Percentiles rank a stretch among this genome's conserved stretches.
phyloP scores from a whole-genome alignment of 805 yeast genomes.

The Candida nemodendra region DNA sequence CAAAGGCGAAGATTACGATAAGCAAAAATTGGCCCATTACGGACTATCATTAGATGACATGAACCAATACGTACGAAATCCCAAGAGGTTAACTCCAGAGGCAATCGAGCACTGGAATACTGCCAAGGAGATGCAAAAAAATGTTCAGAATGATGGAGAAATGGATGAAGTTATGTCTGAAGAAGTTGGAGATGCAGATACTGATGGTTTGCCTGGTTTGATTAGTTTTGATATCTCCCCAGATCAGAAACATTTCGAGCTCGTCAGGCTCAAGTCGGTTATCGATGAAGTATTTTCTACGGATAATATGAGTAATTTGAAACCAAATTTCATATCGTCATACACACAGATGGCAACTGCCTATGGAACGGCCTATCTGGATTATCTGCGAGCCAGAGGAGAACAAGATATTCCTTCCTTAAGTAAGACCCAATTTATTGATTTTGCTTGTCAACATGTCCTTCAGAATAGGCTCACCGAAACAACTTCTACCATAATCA shows the following conservation, averaged over 20 bases:
- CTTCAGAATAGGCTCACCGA: constrained; percentile 1
- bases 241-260: too few species aligned
- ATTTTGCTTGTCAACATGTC: neutral
- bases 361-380: neutral
- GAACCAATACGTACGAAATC: neutral
- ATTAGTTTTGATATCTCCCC: too few species aligned
- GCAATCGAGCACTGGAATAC: neutral
- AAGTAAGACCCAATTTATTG: neutral
- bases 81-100: neutral
- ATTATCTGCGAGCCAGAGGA: neutral
- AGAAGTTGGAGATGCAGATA: too few species aligned
- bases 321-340: too few species aligned
- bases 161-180: too few species aligned
- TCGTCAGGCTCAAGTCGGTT: too few species aligned
- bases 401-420: neutral
- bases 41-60: neutral
- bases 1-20: neutral
- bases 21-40: neutral
- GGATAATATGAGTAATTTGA: too few species aligned
- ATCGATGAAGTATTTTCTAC: too few species aligned
- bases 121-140: neutral
- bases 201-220: too few species aligned
- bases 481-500: constrained; percentile 1
- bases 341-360: too few species aligned
- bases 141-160: too few species aligned